phyloP scores from a whole-genome alignment of 2,329 filamentous ascomycete species.

The Neoscytalidium dimidiatum region DNA sequence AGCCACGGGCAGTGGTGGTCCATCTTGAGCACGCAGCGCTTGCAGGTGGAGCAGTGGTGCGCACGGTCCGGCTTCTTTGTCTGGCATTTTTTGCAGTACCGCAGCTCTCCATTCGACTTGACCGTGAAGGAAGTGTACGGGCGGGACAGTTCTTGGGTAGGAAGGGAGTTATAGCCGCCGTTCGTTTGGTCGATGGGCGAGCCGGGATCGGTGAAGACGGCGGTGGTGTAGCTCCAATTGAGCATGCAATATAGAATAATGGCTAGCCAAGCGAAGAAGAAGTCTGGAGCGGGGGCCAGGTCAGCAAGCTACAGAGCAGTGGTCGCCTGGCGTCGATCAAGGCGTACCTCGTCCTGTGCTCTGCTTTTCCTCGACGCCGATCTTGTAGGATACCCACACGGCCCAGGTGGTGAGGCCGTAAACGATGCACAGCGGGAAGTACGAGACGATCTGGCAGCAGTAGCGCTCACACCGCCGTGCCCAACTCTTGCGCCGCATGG shows the following conservation, averaged over 20 bases:
- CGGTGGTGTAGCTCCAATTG: conserved; percentile 86
- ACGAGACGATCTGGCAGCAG: conserved; percentile 77
- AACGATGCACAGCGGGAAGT: conserved; percentile 86
- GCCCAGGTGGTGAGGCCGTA: conserved; percentile 93
- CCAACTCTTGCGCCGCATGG: conserved; percentile 49
- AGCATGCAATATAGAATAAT: conserved; percentile 74
- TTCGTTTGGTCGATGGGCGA: conserved; percentile 52
- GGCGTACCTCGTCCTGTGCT: conserved; percentile 3
- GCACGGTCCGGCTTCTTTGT: conserved; percentile 91
- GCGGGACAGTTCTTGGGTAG: conserved; percentile 65
- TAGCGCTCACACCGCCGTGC: conserved; percentile 75
- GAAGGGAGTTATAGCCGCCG: conserved; percentile 75
- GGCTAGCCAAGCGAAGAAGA: conserved; percentile 61
- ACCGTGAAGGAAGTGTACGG: conserved; percentile 79
- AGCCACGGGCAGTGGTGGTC: conserved; percentile 99
- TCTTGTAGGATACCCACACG: conserved; percentile 78
- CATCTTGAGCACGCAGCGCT: conserved; percentile 96
- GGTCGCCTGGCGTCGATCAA: not conserved
- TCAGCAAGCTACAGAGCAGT: not conserved
- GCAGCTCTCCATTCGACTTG: conserved; percentile 81
- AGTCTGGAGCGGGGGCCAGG: conserved; percentile 29
- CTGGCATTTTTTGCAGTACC: conserved; percentile 98
- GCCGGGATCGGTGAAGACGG: conserved; percentile 90
- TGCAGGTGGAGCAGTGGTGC: conserved; percentile 95
- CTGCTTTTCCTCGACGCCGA: conserved; percentile 51